Conservation (phyloP, 2,329 filamentous ascomycete genomes). For the Rhynchosporium graminicola region DNA sequence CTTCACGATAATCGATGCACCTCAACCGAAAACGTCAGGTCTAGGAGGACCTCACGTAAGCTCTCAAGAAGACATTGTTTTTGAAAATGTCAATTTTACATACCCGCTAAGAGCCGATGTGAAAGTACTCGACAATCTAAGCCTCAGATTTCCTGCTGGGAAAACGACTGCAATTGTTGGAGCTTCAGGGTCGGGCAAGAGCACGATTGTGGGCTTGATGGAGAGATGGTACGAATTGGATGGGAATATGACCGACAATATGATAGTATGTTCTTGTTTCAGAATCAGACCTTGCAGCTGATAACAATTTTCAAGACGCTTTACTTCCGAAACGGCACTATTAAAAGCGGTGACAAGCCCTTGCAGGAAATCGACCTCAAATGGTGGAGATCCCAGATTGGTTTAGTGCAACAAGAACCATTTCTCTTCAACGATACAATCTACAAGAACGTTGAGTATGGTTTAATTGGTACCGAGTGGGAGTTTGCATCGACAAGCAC, state of each 20-base stretch:
- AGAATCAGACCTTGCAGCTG: not conserved
- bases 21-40: slow-evolving; percentile 43
- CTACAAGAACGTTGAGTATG: slow-evolving; percentile 62
- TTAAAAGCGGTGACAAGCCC: slow-evolving; percentile 54
- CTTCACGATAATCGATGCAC: slow-evolving; percentile 42
- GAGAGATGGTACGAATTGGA: slow-evolving; percentile 71
- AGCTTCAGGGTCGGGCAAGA: slow-evolving; percentile 72
- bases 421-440: slow-evolving; percentile 69
- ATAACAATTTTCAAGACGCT: slow-evolving; percentile 27
- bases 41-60: slow-evolving; percentile 51
- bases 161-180: slow-evolving; percentile 75
- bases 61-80: slow-evolving; percentile 56
- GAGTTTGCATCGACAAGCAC: slow-evolving; percentile 54
- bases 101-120: slow-evolving; percentile 70
- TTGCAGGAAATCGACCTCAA: slow-evolving; percentile 62
- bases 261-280: slow-evolving; percentile 25
- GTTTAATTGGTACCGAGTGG: slow-evolving; percentile 55
- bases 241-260: slow-evolving; percentile 35
- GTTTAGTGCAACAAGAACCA: slow-evolving; percentile 68
- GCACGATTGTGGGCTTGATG: slow-evolving; percentile 69
- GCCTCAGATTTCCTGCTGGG: slow-evolving; percentile 46
- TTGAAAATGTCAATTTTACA: slow-evolving; percentile 68
- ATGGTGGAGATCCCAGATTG: slow-evolving; percentile 61
- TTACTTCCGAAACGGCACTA: slow-evolving; percentile 44
- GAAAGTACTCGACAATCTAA: slow-evolving; percentile 57